A percentile compares a stretch with the other conserved stretches of the same genome.
These are phyloP conservation scores for Neonectria sp. DNA, from an alignment of 2,329 filamentous ascomycete genomes.

Conservation along the genomic window DNA sequence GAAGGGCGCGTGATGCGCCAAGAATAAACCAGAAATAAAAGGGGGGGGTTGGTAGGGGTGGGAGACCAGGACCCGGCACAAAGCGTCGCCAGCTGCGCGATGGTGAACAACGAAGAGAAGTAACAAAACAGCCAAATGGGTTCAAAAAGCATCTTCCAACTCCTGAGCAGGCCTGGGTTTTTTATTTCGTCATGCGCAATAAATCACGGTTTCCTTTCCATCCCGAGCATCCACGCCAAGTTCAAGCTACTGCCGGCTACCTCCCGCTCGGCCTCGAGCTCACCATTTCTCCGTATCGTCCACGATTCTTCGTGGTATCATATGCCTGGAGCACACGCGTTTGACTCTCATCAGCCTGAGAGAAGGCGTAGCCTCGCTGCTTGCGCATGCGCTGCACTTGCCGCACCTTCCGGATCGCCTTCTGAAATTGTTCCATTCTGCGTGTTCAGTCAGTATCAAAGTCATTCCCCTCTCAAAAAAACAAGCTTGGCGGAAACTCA, in stretches of 20 bases:
- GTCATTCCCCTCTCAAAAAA: too few species aligned
- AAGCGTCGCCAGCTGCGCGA: conserved; percentile 18
- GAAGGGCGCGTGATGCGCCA: conserved; percentile 32
- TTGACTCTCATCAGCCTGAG: conserved; percentile 96
- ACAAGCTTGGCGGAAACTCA: conserved; percentile 59
- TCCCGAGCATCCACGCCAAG: conserved; percentile 36
- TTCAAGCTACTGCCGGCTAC: conserved; percentile 33
- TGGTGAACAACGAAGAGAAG: conserved; percentile 22
- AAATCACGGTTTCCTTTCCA: conserved; percentile 32
- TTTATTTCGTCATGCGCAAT: conserved; percentile 44
- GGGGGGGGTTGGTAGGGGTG: conserved; percentile 30
- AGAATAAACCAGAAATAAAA: conserved; percentile 35
- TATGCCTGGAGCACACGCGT: conserved; percentile 96
- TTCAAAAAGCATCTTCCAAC: conserved; percentile 45
- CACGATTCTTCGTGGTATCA: conserved; percentile 93
- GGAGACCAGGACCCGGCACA: conserved; percentile 22
- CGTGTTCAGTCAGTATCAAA: conserved; percentile 25
- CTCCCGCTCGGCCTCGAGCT: conserved; percentile 56
- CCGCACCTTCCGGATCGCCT: conserved; percentile 97
- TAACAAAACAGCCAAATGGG: conserved; percentile 16
- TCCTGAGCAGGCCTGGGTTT: conserved; percentile 41
- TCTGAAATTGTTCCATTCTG: conserved; percentile 99
- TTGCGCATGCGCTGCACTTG: conserved; percentile 99
- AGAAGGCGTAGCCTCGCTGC: conserved; percentile 98
- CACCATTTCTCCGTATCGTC: conserved; percentile 95